phyloP scores from a whole-genome alignment of 2,329 filamentous ascomycete species.

The Elsinoe perseae region DNA sequence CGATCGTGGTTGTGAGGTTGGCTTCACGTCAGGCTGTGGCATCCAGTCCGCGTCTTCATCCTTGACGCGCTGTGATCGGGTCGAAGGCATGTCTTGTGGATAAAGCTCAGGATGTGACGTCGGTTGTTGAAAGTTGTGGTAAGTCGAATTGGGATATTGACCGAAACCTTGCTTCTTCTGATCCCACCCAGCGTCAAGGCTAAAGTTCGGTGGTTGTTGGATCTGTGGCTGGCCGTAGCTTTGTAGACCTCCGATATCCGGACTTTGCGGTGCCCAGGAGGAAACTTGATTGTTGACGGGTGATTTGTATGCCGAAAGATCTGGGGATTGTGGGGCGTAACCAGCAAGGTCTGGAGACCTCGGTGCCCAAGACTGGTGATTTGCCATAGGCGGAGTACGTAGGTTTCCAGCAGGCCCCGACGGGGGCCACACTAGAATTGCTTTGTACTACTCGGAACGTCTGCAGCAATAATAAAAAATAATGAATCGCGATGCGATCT shows the following conservation, averaged over 20 bases:
- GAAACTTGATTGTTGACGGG: conserved; percentile 13
- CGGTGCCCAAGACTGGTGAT: conserved; percentile 31
- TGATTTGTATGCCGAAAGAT: conserved; percentile 28
- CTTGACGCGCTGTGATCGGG: conserved; percentile 21
- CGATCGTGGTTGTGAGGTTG: conserved; percentile 9
- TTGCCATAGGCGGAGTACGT: conserved; percentile 10
- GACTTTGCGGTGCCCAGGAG: conserved; percentile 32
- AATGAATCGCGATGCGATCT: background rate
- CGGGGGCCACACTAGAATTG: background rate
- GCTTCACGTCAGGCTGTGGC: conserved; percentile 4
- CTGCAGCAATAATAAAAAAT: background rate
- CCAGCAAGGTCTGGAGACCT: conserved; percentile 42
- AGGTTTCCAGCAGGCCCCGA: background rate
- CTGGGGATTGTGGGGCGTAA: conserved; percentile 36
- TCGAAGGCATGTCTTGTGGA: conserved; percentile 16
- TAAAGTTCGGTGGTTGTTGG: conserved; percentile 20
- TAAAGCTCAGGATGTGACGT: conserved; percentile 17
- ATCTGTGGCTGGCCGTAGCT: conserved; percentile 25
- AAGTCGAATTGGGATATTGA: conserved; percentile 13
- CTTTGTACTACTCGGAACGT: background rate
- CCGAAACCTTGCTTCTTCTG: conserved; percentile 16
- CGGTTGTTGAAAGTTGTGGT: conserved; percentile 12
- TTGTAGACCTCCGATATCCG: conserved; percentile 29
- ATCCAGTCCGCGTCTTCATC: conserved; percentile 18
- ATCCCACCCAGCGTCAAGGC: conserved; percentile 12